Percentiles rank a stretch among this genome's conserved stretches.
Conservation (phyloP, 1,284 basidiomycete species). For the Quambalaria eucalypti region DNA sequence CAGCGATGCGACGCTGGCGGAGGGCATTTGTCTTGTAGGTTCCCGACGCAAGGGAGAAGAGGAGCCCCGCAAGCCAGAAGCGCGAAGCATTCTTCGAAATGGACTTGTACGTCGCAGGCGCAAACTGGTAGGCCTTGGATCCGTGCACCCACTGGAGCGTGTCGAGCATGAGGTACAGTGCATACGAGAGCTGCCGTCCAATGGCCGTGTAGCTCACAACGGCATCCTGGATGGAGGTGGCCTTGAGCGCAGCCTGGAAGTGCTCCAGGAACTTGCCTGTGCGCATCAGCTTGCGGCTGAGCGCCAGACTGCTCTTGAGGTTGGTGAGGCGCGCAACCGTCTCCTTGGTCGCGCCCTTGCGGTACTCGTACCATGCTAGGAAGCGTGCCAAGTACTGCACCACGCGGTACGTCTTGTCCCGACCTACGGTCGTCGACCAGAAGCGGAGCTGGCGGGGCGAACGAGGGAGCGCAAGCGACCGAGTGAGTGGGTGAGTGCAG, state of each 20-base stretch:
- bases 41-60: slow-evolving; percentile 34
- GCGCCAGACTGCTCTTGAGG: slow-evolving; percentile 49
- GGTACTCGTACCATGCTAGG: slow-evolving; percentile 63
- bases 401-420: slow-evolving; percentile 69
- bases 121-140: slow-evolving; percentile 41
- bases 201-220: slow-evolving; percentile 74
- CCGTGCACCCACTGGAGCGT: slow-evolving; percentile 31
- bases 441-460: slow-evolving; percentile 31
- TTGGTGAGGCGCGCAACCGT: slow-evolving; percentile 47
- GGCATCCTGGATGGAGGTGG: slow-evolving; percentile 56
- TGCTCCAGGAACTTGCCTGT: slow-evolving; percentile 91
- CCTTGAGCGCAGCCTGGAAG: slow-evolving; percentile 78
- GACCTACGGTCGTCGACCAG: slow-evolving; percentile 46
- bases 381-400: slow-evolving; percentile 87
- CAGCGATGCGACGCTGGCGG: slow-evolving; percentile 25
- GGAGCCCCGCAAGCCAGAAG: slow-evolving; percentile 74
- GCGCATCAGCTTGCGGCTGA: slow-evolving; percentile 60
- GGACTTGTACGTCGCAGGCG: slow-evolving; percentile 59
- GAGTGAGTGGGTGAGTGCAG: not conserved
- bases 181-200: slow-evolving; percentile 78
- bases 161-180: slow-evolving; percentile 60
- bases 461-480: not conserved
- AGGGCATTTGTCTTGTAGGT: slow-evolving; percentile 44
- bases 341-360: slow-evolving; percentile 49
- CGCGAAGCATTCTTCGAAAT: slow-evolving; percentile 67